Evolutionary conservation across 768 basidiomycete species (phyloP), one percentile per base, ranked within the genome.

Genomic region (Tephrocybe sp.): DNA sequence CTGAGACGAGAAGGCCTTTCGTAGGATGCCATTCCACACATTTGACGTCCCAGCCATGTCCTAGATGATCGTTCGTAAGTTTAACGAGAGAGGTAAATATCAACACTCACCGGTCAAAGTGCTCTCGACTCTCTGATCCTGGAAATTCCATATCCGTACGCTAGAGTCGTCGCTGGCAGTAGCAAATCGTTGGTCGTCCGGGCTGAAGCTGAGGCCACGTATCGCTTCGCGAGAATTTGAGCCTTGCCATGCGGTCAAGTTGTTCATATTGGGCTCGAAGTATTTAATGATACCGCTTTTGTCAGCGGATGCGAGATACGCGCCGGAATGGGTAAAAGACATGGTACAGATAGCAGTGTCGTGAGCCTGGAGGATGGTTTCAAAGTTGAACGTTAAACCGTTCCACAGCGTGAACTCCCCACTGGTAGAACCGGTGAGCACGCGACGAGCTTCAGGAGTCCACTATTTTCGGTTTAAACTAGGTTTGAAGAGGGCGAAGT

Each of bases 371-470:
- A 98, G 80, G 57, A 99, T 97, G 0, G 95, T 97, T 68, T 99
- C 97, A 62, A 98, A 99, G 71, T 98, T 99, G 83, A 98, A 99
- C 0, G 97, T 97, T 19, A 95, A 77, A 22, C 95, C 95, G 57
- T 99, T 99, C 97, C 97, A 98, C 5, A 98, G 79, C 1, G 95
- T 98, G 69, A 99, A 97, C 70, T 98, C 97, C 39, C 97, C 97
- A 54, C 88, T 92, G 18, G 94, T 93, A 10, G 94, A 94, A 15
- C 97, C 97, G 2, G 97, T 98, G 40, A 98, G 71, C 18, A 98
- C 77, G 2, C 97, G 84, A 25, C 97, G 80, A 47, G 87, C 93
- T 71, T 98, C 95, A 1, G 97, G 97, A 15, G 94, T 98, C 93
- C 95, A 99, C 93, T 97, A 55, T 23, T 37, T 36, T 18, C 7